Evolutionary conservation across 768 basidiomycete species (phyloP).

Genomic region (Tephrocybe sp.): DNA sequence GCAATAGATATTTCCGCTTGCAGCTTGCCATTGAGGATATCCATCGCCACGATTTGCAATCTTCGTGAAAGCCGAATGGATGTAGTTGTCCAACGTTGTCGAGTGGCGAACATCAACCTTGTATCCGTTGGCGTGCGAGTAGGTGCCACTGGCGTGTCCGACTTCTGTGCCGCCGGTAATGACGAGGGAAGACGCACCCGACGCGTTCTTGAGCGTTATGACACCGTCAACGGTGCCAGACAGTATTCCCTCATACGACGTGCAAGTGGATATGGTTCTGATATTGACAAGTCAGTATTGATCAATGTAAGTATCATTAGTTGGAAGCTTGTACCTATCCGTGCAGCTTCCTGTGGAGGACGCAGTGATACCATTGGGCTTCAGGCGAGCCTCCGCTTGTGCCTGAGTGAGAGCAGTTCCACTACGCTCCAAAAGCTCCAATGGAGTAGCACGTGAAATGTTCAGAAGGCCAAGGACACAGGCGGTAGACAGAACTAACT

Average conservation of each 20-base stretch:
- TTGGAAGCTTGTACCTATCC: constrained; percentile 9
- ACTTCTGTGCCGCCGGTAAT: constrained; percentile 64
- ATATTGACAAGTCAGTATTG: background rate
- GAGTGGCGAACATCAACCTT: constrained; percentile 27
- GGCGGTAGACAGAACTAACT: background rate
- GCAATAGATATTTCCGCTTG: constrained; percentile 28
- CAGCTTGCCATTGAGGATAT: constrained; percentile 26
- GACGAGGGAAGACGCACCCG: constrained; percentile 61
- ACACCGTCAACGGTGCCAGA: constrained; percentile 28
- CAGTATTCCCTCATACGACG: constrained; percentile 26
- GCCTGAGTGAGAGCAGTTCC: constrained; percentile 19
- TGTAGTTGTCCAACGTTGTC: constrained; percentile 24
- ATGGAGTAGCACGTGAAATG: background rate
- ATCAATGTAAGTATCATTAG: too few relatives aligned
- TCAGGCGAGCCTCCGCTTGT: constrained; percentile 25
- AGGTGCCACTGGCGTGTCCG: constrained; percentile 28
- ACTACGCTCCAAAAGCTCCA: constrained; percentile 3
- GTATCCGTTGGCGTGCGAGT: constrained; percentile 27
- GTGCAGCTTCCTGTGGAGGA: constrained; percentile 27
- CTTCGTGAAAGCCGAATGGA: constrained; percentile 21
- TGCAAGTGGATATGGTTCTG: constrained; percentile 23
- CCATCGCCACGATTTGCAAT: constrained; percentile 29
- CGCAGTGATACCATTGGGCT: constrained; percentile 25
- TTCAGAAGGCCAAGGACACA: background rate
- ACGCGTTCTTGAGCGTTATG: constrained; percentile 31